Conservation (phyloP, 2,329 filamentous ascomycete genomes). For the Colletotrichum spinosum region DNA sequence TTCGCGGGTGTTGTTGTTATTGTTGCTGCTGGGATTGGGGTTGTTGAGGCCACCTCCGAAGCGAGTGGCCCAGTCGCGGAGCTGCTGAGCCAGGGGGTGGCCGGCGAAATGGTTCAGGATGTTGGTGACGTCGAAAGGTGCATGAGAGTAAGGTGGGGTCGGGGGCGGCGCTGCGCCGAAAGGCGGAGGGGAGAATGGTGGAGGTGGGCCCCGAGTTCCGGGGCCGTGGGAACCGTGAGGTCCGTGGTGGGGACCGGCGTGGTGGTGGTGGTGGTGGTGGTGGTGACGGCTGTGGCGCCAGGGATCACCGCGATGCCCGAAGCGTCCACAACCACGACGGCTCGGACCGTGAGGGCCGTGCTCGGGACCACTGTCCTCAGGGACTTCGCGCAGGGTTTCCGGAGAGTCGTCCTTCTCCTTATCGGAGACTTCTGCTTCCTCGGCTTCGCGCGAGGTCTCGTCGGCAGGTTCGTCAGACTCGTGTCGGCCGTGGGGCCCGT, state of each 20-base stretch:
- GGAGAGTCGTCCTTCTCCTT: constrained; percentile 50
- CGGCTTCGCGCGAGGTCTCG: constrained; percentile 30
- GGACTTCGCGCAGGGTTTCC: constrained; percentile 47
- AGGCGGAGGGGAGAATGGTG: constrained; percentile 42
- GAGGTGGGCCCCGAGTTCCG: constrained; percentile 7
- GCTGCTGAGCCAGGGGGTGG: constrained; percentile 56
- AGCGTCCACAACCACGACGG: constrained; percentile 37
- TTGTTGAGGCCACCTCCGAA: constrained; percentile 6
- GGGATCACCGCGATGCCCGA: constrained; percentile 27
- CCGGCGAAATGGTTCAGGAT: constrained; percentile 51
- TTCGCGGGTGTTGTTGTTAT: constrained; percentile 27
- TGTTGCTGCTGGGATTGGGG: constrained; percentile 32
- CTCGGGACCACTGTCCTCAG: constrained; percentile 47
- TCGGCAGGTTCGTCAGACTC: constrained; percentile 26
- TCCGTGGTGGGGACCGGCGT: constrained; percentile 8
- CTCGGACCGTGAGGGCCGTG: constrained; percentile 42
- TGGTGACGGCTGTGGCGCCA: constrained; percentile 28
- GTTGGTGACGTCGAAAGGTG: constrained; percentile 51
- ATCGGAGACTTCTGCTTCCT: constrained; percentile 42
- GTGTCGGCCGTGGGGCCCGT: constrained; percentile 35
- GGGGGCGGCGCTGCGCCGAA: constrained; percentile 40
- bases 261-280: not conserved
- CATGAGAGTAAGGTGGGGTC: constrained; percentile 38
- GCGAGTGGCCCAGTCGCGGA: constrained; percentile 51
- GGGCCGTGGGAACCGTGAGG: constrained; percentile 33